Base-by-base conservation (phyloP, 306 rosid genomes). In the Astragalus membranaceus region DNA sequence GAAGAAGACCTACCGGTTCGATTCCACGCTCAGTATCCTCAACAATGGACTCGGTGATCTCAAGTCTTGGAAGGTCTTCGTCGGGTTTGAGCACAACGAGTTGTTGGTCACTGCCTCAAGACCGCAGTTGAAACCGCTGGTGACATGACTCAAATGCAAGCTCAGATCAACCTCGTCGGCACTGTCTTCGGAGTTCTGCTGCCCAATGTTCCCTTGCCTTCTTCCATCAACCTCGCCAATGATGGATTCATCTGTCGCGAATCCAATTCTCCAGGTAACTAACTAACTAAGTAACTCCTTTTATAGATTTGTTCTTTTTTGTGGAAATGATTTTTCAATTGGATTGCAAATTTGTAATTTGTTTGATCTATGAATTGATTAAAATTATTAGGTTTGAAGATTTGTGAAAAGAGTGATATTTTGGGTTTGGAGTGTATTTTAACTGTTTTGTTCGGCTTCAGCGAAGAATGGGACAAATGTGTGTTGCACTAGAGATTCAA, bases 71-170 rank as follows among this genome's bases (percentile, higher is more conserved):
- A 81, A 69, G 65, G 99, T 85, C 56, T 89, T 80, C 73, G 95
- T 95, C 1, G 92, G 89, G 15, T 95, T 95, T 79, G 83, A 77
- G 54, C 87, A 95, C 74, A 33, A 73, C 29, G 97, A 91, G 88
- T 23, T 9, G 36, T 65, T 95, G 62, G 91, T 82, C 67, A 89
- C 97, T 0, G 99, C 99, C 95, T 95, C 70, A 87, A 87, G 75
- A 89, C 99, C 47, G 99, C 99, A 57, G 82, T 80, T 11, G 84
- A 88, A 69, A 95, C 99, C 0, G 99, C 99, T 0, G 99, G 99
- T 0, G 99, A 95, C 51, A 17, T 86, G 78, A 78, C 82, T 42
- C 97, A 95, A 93, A 91, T 87, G 95, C 80, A 82, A 75, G 88
- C 79, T 47, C 84, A 80, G 89, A 81, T 95, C 66, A 6, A 82